A percentile compares a stretch with the other conserved stretches of the same genome.
Evolutionary conservation across 352 stramenopile genomes (phyloP).

Genomic region (Globisporangium middletonii): DNA sequence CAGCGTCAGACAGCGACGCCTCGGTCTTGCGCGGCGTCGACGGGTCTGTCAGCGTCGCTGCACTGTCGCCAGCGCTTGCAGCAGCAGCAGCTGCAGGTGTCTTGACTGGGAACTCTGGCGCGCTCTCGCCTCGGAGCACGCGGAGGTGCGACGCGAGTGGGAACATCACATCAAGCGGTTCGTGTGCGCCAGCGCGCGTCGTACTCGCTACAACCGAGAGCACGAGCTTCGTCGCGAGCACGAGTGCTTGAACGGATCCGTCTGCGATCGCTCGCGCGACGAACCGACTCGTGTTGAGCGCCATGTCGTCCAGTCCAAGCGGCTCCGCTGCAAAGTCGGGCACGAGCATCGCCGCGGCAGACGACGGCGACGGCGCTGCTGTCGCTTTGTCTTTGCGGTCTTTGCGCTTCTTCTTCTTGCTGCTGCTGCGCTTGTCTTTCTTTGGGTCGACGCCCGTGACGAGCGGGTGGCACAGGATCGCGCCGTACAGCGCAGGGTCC

Average conservation of each 20-base stretch:
- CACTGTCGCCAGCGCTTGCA: not conserved
- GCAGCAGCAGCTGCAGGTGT: conserved; percentile 4
- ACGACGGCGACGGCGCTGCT: conserved; percentile 13
- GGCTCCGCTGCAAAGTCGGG: conserved; percentile 61
- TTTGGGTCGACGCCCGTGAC: conserved; percentile 70
- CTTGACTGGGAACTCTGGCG: conserved; percentile 34
- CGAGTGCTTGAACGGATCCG: conserved; percentile 62
- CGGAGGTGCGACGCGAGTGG: conserved; percentile 63
- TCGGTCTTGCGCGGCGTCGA: conserved; percentile 27
- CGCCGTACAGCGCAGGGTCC: conserved; percentile 76
- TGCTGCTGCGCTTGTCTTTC: conserved; percentile 55
- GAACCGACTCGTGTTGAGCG: conserved; percentile 65
- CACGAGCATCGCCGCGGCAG: conserved; percentile 50
- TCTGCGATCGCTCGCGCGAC: conserved; percentile 72
- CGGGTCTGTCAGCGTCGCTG: conserved; percentile 21
- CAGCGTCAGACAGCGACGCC: not conserved
- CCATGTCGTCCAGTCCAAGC: conserved; percentile 46
- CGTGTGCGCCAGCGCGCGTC: not conserved
- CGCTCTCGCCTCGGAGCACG: conserved; percentile 63
- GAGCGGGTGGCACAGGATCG: conserved; percentile 80
- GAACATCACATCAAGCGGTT: conserved; percentile 24
- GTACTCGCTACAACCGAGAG: conserved; percentile 34
- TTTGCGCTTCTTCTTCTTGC: conserved; percentile 82
- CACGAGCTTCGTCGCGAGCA: conserved; percentile 69
- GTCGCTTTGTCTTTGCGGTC: conserved; percentile 68